These are phyloP conservation scores for Hibiscus tridactylites DNA, from an alignment of 345 rosid genomes.

Conservation along the genomic window DNA sequence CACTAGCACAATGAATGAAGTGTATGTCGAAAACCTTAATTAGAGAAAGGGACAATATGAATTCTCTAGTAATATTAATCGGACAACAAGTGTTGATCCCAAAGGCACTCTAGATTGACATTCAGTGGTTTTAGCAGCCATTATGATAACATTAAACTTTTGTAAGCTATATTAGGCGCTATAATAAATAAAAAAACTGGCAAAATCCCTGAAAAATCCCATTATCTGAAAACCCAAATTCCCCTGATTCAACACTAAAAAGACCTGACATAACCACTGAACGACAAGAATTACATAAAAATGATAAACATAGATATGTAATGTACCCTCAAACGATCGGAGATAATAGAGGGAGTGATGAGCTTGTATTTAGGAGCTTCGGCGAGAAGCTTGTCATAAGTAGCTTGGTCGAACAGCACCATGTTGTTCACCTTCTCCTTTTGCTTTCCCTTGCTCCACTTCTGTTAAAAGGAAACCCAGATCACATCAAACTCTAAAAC, in stretches of 20 bases:
- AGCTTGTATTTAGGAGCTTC: constrained; percentile 83
- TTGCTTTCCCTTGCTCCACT: constrained; percentile 92
- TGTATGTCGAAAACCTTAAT: too few relatives aligned
- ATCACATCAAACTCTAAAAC: neutral
- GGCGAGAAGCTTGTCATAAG: constrained; percentile 69
- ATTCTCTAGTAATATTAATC: too few relatives aligned
- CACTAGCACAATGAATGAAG: too few relatives aligned
- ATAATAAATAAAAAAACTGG: too few relatives aligned
- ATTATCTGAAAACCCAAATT: neutral
- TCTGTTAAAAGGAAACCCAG: constrained; percentile 26
- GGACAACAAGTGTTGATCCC: too few relatives aligned
- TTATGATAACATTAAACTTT: too few relatives aligned
- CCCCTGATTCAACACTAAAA: neutral
- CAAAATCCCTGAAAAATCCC: neutral
- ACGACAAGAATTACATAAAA: neutral
- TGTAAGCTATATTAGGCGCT: too few relatives aligned
- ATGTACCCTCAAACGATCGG: constrained; percentile 74
- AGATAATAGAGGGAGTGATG: constrained; percentile 72
- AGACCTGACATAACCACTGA: neutral
- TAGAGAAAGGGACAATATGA: too few relatives aligned
- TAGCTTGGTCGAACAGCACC: constrained; percentile 78
- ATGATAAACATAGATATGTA: neutral
- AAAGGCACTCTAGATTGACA: too few relatives aligned
- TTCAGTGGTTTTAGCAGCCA: too few relatives aligned
- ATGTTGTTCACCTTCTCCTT: constrained; percentile 94